phyloP scores from a whole-genome alignment of 345 rosid species.

The Populus simonii region DNA sequence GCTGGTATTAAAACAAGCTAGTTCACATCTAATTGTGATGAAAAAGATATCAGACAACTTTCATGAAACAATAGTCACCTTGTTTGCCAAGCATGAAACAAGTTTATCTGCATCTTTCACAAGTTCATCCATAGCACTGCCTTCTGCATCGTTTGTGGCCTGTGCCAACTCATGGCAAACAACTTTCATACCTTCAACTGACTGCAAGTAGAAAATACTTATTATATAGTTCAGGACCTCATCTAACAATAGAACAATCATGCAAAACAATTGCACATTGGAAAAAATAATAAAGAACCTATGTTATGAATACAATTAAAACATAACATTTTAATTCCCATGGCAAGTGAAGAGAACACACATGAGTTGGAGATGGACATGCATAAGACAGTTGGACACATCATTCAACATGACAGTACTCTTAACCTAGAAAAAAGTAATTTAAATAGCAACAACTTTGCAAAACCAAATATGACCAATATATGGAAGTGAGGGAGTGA shows the following conservation, averaged over 20 bases:
- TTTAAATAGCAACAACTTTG: background rate
- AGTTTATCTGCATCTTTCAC: slow-evolving; percentile 91
- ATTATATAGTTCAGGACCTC: background rate
- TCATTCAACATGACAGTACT: background rate
- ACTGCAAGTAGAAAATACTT: slow-evolving; percentile 44
- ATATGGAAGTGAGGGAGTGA: background rate
- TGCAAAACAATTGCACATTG: background rate
- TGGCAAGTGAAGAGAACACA: background rate
- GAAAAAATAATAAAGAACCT: background rate
- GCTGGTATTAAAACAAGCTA: background rate
- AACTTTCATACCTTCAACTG: slow-evolving; percentile 99
- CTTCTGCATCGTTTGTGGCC: slow-evolving; percentile 82
- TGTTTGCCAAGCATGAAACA: slow-evolving; percentile 93
- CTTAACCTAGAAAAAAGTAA: too few relatives aligned
- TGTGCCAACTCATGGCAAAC: slow-evolving; percentile 97
- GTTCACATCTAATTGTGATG: background rate
- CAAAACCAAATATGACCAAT: background rate
- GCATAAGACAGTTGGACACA: background rate
- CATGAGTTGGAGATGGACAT: background rate
- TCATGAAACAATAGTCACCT: slow-evolving; percentile 39
- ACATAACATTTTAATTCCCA: background rate
- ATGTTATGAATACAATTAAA: background rate
- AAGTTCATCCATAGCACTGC: slow-evolving; percentile 72
- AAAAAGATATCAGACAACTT: background rate
- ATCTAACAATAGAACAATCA: too few relatives aligned